Percentiles rank a stretch among this genome's conserved stretches.
These are phyloP conservation scores for Starmerella sp. DNA, from an alignment of 805 yeast genomes.

Conservation along the genomic window DNA sequence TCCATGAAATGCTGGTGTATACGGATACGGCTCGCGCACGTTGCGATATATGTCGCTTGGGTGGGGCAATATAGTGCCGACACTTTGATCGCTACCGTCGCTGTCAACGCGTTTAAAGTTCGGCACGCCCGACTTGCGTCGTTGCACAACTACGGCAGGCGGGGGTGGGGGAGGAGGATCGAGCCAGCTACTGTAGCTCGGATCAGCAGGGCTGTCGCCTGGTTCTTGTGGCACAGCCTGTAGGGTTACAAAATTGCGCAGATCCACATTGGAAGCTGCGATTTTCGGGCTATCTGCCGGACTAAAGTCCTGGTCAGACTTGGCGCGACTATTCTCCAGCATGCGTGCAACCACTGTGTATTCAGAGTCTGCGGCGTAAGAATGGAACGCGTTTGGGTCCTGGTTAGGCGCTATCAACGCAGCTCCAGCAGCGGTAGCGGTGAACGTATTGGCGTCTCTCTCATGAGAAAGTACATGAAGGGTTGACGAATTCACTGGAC, in stretches of 20 bases:
- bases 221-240: background rate
- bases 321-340: background rate
- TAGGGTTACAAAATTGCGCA: constrained; percentile 2
- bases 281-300: background rate
- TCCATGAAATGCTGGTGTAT: constrained; percentile 83
- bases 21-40: constrained; percentile 67
- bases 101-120: background rate
- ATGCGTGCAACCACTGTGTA: constrained; percentile 1
- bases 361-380: background rate
- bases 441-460: background rate
- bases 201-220: background rate
- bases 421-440: background rate
- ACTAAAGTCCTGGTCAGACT: background rate
- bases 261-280: constrained; percentile 1
- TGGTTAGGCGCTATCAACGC: background rate
- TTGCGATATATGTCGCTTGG: constrained; percentile 46
- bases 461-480: background rate
- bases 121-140: background rate
- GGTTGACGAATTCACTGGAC: background rate
- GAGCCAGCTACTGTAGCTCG: background rate
- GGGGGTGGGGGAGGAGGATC: constrained; percentile 2
- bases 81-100: constrained; percentile 2
- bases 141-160: constrained; percentile 1
- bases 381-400: background rate
- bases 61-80: background rate